Conservation (phyloP, 805 yeast species). For the Spathaspora arborariae region DNA sequence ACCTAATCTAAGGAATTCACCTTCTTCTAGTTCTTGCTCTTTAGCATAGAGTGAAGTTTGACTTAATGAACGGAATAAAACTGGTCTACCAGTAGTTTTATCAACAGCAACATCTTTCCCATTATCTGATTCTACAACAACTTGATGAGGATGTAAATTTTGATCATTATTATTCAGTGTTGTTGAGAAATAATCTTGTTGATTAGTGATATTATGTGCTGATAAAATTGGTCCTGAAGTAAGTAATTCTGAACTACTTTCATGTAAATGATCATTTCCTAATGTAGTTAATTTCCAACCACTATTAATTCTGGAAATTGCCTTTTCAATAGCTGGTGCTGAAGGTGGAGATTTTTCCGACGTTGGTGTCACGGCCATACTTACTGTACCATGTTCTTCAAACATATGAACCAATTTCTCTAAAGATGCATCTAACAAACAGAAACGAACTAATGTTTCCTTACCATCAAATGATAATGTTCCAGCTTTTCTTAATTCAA, state of each 20-base stretch:
- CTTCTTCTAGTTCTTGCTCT: slow-evolving; percentile 86
- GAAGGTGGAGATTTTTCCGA: neutral
- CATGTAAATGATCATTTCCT: slow-evolving; percentile 29
- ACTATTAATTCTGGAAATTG: neutral
- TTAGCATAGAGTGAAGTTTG: slow-evolving; percentile 67
- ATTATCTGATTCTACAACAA: slow-evolving; percentile 62
- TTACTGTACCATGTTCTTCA: slow-evolving; percentile 34
- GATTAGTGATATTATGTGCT: slow-evolving; percentile 27
- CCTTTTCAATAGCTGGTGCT: neutral
- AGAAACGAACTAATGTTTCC: slow-evolving; percentile 49
- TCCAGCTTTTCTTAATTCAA: slow-evolving; percentile 43
- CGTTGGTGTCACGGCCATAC: slow-evolving; percentile 17
- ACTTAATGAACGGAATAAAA: slow-evolving; percentile 58
- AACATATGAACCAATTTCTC: slow-evolving; percentile 51
- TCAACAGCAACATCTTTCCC: slow-evolving; percentile 57
- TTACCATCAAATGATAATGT: slow-evolving; percentile 50
- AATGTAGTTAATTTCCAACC: neutral
- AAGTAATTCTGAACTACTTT: slow-evolving; percentile 46
- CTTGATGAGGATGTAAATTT: slow-evolving; percentile 58
- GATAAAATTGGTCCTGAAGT: slow-evolving; percentile 52
- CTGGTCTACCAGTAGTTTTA: slow-evolving; percentile 67
- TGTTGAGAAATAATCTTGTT: slow-evolving; percentile 17
- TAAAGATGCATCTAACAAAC: slow-evolving; percentile 51
- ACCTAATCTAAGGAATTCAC: slow-evolving; percentile 86
- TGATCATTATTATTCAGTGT: slow-evolving; percentile 13